Conservation (phyloP, 163 green algal species). For the Chloroidium sp. region DNA sequence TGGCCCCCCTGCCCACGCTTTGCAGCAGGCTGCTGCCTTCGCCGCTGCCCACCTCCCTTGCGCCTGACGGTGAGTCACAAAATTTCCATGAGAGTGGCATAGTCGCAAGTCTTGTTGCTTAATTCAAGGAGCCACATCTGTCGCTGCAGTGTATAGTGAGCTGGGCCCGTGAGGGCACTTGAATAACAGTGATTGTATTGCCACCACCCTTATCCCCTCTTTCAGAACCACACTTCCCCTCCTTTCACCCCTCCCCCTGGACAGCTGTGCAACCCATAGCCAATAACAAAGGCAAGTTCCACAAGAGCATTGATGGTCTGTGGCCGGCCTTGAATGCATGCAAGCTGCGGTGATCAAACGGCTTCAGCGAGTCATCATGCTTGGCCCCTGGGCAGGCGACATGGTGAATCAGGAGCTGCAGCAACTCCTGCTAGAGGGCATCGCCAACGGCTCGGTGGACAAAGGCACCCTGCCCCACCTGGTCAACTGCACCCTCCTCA, state of each 20-base stretch:
- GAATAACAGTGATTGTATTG: neutral
- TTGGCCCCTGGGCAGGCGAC: neutral
- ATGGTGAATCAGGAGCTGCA: constrained; percentile 5
- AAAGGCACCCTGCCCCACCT: constrained; percentile 24
- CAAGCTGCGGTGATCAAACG: neutral
- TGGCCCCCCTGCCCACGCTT: constrained; percentile 30
- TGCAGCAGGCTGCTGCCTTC: constrained; percentile 27
- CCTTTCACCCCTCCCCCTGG: no score
- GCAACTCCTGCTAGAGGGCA: constrained; percentile 45
- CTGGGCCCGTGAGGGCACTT: no score
- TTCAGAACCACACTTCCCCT: no score
- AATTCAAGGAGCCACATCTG: neutral
- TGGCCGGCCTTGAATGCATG: neutral
- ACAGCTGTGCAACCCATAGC: no score
- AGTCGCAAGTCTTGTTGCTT: neutral
- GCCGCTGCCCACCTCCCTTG: neutral
- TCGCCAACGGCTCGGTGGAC: constrained; percentile 32
- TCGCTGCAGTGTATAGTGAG: no score
- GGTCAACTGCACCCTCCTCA: constrained; percentile 35
- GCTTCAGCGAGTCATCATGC: neutral
- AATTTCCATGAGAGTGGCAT: neutral
- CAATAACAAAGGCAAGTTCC: neutral
- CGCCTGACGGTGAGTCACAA: no score
- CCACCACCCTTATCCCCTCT: neutral
- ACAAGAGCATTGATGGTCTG: neutral